Evolutionary conservation across 257 asterid species (phyloP).

Genomic region (Plantago major): DNA sequence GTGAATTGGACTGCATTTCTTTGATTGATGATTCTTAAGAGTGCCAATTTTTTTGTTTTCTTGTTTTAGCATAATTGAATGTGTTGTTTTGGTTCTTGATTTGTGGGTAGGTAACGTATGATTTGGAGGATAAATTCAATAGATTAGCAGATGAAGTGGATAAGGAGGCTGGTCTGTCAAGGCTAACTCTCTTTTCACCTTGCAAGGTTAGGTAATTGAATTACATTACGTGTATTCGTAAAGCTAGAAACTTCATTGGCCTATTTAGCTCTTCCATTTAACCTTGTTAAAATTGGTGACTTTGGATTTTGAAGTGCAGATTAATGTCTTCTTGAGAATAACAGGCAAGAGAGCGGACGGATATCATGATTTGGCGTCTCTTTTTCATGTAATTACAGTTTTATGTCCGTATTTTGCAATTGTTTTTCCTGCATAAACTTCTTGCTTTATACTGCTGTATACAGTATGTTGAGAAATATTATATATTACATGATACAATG

Average conservation of each 20-base stretch:
- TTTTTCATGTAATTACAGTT: slow-evolving; percentile 60
- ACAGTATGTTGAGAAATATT: too few relatives aligned
- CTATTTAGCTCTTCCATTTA: neutral
- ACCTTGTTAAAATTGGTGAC: slow-evolving; percentile 1
- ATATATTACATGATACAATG: too few relatives aligned
- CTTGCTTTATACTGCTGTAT: neutral
- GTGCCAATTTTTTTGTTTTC: too few relatives aligned
- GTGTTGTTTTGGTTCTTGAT: neutral
- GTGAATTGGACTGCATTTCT: neutral
- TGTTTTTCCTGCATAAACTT: neutral
- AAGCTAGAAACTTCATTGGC: neutral
- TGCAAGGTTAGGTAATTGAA: slow-evolving; percentile 65
- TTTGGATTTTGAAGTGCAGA: slow-evolving; percentile 32
- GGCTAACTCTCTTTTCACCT: slow-evolving; percentile 85
- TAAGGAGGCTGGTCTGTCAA: slow-evolving; percentile 61
- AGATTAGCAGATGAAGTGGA: slow-evolving; percentile 87
- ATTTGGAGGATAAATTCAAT: slow-evolving; percentile 53
- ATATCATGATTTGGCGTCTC: slow-evolving; percentile 86
- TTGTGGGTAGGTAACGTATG: slow-evolving; percentile 45
- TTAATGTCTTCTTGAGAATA: slow-evolving; percentile 73
- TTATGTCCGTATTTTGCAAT: too few relatives aligned
- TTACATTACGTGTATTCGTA: slow-evolving; percentile 5
- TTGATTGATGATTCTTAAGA: neutral
- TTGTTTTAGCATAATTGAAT: too few relatives aligned
- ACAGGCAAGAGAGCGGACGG: slow-evolving; percentile 75